Percentiles rank a stretch among this genome's conserved stretches.
phyloP scores from a whole-genome alignment of 208 protist species.

The Novymonas esmeraldas region DNA sequence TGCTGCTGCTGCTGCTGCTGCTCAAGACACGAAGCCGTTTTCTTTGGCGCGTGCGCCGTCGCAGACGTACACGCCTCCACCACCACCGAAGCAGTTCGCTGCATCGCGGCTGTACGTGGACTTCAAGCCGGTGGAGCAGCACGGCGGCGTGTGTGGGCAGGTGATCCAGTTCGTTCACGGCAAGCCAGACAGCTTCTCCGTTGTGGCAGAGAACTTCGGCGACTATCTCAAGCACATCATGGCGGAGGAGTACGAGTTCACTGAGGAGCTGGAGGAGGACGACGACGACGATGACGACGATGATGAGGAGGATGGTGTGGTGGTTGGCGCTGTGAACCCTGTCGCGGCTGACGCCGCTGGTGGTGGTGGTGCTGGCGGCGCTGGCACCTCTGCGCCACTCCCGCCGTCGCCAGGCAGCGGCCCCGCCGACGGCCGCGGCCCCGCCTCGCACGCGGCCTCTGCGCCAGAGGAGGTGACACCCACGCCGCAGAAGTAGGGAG shows the following conservation, averaged over 20 bases:
- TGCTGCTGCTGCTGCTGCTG: too few species aligned
- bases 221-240: slow-evolving; percentile 62
- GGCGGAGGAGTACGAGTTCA: slow-evolving; percentile 65
- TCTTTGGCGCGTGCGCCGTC: background rate
- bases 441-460: too few species aligned
- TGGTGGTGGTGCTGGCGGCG: too few species aligned
- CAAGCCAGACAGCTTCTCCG: slow-evolving; percentile 45
- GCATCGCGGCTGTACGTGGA: slow-evolving; percentile 59
- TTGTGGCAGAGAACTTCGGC: slow-evolving; percentile 61
- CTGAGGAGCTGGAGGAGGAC: slow-evolving; percentile 56
- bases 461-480: too few species aligned
- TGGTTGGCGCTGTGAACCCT: background rate
- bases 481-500: too few species aligned
- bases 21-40: background rate
- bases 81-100: slow-evolving; percentile 16
- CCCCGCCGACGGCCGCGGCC: too few species aligned
- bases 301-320: background rate
- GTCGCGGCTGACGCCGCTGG: too few species aligned
- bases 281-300: slow-evolving; percentile 58
- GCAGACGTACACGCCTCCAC: background rate
- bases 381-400: too few species aligned
- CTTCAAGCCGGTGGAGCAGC: slow-evolving; percentile 35
- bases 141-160: slow-evolving; percentile 39
- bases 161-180: slow-evolving; percentile 54
- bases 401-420: too few species aligned